Evolutionary conservation across 208 protist species (phyloP).

Genomic region (Crithidia mellificae): DNA sequence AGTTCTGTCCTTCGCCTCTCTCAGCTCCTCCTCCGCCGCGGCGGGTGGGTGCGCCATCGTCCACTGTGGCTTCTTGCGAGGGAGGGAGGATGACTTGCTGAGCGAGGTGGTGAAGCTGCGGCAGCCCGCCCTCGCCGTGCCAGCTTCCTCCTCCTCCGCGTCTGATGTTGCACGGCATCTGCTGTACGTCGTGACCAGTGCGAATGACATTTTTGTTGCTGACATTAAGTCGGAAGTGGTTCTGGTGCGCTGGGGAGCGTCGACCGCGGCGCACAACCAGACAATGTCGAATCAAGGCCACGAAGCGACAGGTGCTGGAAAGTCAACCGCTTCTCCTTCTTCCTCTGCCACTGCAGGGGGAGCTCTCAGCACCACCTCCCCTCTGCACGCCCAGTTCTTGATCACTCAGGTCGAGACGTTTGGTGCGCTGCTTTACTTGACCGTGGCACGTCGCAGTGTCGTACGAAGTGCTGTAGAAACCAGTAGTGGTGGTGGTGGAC

Average conservation of each 20-base stretch:
- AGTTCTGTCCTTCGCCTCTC: constrained; percentile 24
- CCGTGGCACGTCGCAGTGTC: constrained; percentile 23
- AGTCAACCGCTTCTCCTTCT: neutral
- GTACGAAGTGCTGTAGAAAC: neutral
- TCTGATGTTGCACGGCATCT: constrained; percentile 21
- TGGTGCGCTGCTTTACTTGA: constrained; percentile 39
- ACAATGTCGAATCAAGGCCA: neutral
- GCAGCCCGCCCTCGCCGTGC: neutral
- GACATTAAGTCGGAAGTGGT: constrained; percentile 32
- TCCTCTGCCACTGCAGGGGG: too few species aligned
- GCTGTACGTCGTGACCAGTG: constrained; percentile 32
- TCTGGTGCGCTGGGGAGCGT: constrained; percentile 25
- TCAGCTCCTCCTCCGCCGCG: constrained; percentile 15
- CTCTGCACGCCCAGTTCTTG: constrained; percentile 23
- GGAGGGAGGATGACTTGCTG: constrained; percentile 38
- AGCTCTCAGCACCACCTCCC: constrained; percentile 5
- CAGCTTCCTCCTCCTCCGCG: constrained; percentile 5
- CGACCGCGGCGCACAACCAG: constrained; percentile 1
- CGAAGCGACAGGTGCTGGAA: neutral
- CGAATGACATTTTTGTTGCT: constrained; percentile 34
- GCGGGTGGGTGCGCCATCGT: constrained; percentile 24
- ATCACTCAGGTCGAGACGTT: constrained; percentile 37
- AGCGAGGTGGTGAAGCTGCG: constrained; percentile 32
- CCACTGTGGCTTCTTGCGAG: constrained; percentile 38
- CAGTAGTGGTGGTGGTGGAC: neutral